Evolutionary conservation across 1,284 basidiomycete genomes (phyloP), one percentile per base, ranked within the genome.

Genomic region (Xanthoconium separans): DNA sequence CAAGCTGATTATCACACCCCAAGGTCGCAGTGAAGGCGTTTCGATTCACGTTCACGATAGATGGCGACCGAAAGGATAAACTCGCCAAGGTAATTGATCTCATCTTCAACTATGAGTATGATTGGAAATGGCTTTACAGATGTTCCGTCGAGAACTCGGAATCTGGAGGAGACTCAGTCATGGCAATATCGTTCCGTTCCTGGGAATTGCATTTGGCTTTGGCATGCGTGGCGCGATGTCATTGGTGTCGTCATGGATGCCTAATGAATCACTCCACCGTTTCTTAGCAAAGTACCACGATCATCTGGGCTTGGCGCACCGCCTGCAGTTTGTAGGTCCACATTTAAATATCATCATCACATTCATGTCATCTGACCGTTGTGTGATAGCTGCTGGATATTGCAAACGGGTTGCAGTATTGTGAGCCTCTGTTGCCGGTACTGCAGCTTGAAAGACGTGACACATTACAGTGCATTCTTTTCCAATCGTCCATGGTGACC

Each of bases 181-280:
- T 15, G 37, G 10, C 10, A 57, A 54, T 31, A 12, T 59, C 4
- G 55, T 59, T 12, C 58, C 50, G 1, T 59, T 60, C 40, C 31
- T 58, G 1, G 60, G 60, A 11, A 29, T 59, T 34, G 49, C 59
- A 16, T 34, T 50, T 11, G 62, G 63, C 0, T 62, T 63, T 46
- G 63, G 58, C 10, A 51, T 58, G 51, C 0, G 1, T 2, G 51
- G 15, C 9, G 7, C 58, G 8, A 33, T 42, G 13, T 61, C 61
- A 0, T 47, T 64, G 30, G 61, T 63, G n/a, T 65, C 61, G 0
- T 45, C 24, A 11, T 63, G 61, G 63, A 63, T 65, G 61, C 58
- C 36, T 1, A 53, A 65, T 0, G 51, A 6, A 16, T 47, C 63
- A 6, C 53, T 65, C 13, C 44, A 55, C 16, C 6, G 13, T 2